Percentiles rank a stretch among this genome's conserved stretches.
Evolutionary conservation across 768 basidiomycete genomes (phyloP).

Genomic region (Pleurotus platypus): DNA sequence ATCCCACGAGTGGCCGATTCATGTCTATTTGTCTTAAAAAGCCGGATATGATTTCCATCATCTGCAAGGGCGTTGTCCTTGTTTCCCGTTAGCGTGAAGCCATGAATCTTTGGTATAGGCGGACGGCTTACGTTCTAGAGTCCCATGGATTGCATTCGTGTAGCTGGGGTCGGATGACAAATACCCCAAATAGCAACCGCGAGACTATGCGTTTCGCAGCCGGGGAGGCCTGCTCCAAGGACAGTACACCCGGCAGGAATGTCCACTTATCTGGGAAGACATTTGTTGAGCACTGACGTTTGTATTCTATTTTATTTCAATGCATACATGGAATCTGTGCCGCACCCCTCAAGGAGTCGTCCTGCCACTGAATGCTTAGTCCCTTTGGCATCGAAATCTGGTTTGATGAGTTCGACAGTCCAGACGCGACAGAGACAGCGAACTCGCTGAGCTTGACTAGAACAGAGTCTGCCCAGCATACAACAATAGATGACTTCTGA

Average conservation of each 20-base stretch:
- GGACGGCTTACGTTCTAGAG: conserved; percentile 12
- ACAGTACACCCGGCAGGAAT: conserved; percentile 38
- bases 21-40: conserved; percentile 13
- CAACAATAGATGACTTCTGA: conserved; percentile 24
- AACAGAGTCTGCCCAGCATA: conserved; percentile 67
- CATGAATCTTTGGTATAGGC: conserved; percentile 10
- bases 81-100: too few species aligned
- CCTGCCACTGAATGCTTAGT: conserved; percentile 38
- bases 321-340: conserved; percentile 52
- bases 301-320: not conserved
- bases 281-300: conserved; percentile 8
- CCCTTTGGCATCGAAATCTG: conserved; percentile 22
- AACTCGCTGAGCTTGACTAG: conserved; percentile 50
- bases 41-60: conserved; percentile 15
- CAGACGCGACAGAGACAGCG: conserved; percentile 17
- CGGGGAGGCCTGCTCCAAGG: conserved; percentile 50
- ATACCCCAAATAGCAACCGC: conserved; percentile 51
- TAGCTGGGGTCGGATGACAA: conserved; percentile 49
- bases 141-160: conserved; percentile 19
- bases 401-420: conserved; percentile 24
- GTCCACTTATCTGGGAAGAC: conserved; percentile 47
- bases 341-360: conserved; percentile 54
- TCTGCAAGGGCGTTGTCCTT: conserved; percentile 17
- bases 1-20: conserved; percentile 13
- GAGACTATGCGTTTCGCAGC: conserved; percentile 58